phyloP scores from a whole-genome alignment of 208 protist species.

The Naegleria fowleri region DNA sequence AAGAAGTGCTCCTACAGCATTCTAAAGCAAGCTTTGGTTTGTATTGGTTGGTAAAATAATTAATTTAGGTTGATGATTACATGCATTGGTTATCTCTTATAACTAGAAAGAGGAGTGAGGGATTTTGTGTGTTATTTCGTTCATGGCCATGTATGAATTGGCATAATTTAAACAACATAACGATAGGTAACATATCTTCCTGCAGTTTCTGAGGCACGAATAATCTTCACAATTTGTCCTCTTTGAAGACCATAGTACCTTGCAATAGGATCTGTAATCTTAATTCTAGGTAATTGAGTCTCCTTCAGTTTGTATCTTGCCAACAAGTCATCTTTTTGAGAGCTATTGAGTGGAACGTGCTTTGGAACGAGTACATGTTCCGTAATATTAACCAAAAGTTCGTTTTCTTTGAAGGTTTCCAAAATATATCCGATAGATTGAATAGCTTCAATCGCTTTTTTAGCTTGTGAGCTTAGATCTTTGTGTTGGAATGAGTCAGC shows the following conservation, averaged over 20 bases:
- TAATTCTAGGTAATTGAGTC: conserved; percentile 88
- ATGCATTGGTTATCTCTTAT: too few species aligned
- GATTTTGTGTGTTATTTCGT: too few species aligned
- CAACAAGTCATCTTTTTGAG: conserved; percentile 75
- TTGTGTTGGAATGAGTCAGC: neutral
- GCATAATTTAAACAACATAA: conserved; percentile 69
- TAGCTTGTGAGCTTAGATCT: conserved; percentile 2
- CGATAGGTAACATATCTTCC: conserved; percentile 96
- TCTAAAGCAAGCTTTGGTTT: too few species aligned
- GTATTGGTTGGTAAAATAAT: too few species aligned
- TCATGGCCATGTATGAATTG: too few species aligned
- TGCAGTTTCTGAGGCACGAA: conserved; percentile 88
- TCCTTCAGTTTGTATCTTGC: conserved; percentile 82
- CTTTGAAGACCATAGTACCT: conserved; percentile 85
- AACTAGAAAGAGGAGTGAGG: too few species aligned
- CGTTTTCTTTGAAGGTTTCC: conserved; percentile 86
- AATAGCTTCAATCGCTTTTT: conserved; percentile 21
- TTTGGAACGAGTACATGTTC: conserved; percentile 92
- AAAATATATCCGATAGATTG: conserved; percentile 46
- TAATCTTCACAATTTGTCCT: conserved; percentile 91
- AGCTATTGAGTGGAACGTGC: conserved; percentile 75
- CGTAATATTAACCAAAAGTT: conserved; percentile 94
- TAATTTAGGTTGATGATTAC: too few species aligned
- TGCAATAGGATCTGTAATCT: conserved; percentile 86
- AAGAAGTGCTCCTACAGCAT: too few species aligned